A percentile compares a stretch with the other conserved stretches of the same genome.
These are phyloP conservation scores for Kodamaea derodonti DNA, from an alignment of 1,139 yeast genomes.

Conservation along the genomic window DNA sequence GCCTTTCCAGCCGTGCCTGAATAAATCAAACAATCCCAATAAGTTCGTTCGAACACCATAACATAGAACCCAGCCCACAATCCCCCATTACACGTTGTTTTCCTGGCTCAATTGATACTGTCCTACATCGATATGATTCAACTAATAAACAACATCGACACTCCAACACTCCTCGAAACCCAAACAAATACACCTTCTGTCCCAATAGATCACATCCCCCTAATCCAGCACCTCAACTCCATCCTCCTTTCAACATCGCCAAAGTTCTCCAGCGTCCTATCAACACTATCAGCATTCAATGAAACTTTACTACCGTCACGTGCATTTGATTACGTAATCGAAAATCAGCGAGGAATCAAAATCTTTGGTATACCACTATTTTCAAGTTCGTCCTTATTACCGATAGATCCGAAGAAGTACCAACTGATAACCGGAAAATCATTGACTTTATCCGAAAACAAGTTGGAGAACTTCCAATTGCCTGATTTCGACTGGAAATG, in stretches of 20 bases:
- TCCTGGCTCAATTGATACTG: too few relatives aligned
- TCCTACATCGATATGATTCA: too few relatives aligned
- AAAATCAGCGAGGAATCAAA: conserved; percentile 69
- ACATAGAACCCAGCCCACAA: too few relatives aligned
- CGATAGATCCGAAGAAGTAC: conserved; percentile 56
- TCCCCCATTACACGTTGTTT: too few relatives aligned
- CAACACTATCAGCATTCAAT: conserved; percentile 9
- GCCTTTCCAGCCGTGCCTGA: too few relatives aligned
- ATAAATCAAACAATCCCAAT: too few relatives aligned
- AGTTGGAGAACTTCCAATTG: conserved; percentile 46
- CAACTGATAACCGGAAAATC: conserved; percentile 31
- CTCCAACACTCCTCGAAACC: too few relatives aligned
- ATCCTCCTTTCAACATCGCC: conserved; percentile 3
- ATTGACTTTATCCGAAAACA: conserved; percentile 26
- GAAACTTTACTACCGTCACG: conserved; percentile 6
- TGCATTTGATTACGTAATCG: conserved; percentile 45
- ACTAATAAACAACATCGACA: too few relatives aligned
- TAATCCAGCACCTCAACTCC: conserved; percentile 9
- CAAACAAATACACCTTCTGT: too few relatives aligned
- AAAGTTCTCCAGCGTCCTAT: conserved; percentile 9
- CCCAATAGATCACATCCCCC: conserved; percentile 6
- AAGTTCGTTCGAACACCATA: too few relatives aligned
- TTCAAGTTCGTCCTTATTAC: conserved; percentile 52
- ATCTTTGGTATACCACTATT: conserved; percentile 63
- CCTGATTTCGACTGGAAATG: conserved; percentile 71